Conservation (phyloP, 1,139 yeast genomes). For the Pichia sp. region DNA sequence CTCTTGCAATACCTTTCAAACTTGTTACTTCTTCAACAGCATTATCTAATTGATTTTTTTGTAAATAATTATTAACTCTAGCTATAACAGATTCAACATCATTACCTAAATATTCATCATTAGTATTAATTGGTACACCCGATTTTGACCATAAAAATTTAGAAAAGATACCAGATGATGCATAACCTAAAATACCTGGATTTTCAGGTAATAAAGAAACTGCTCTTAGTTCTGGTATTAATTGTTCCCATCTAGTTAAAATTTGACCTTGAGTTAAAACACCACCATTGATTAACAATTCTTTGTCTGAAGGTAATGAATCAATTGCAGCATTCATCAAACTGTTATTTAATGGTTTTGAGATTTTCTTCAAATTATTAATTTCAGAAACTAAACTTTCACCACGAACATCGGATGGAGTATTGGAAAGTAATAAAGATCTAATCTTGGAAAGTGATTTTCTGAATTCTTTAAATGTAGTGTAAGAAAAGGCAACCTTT, state of each 20-base stretch:
- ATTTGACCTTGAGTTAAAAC: conserved; percentile 60
- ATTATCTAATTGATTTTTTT: conserved; percentile 70
- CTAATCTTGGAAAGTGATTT: conserved; percentile 51
- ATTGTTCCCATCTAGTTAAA: conserved; percentile 61
- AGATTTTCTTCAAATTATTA: conserved; percentile 27
- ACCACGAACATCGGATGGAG: conserved; percentile 30
- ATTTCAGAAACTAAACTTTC: conserved; percentile 29
- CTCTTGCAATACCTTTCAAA: conserved; percentile 91
- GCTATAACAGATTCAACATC: conserved; percentile 88
- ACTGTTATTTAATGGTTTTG: conserved; percentile 25
- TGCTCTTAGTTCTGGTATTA: conserved; percentile 82
- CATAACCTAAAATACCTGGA: conserved; percentile 91
- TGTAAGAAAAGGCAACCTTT: conserved; percentile 48
- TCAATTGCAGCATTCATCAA: conserved; percentile 26
- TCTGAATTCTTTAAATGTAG: conserved; percentile 51
- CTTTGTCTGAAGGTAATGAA: conserved; percentile 38
- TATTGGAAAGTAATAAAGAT: conserved; percentile 34
- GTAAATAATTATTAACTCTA: conserved; percentile 71
- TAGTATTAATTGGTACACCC: conserved; percentile 44
- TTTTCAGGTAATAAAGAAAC: conserved; percentile 79
- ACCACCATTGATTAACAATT: conserved; percentile 36
- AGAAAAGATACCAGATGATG: conserved; percentile 73
- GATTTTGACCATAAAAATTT: conserved; percentile 59
- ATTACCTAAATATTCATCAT: conserved; percentile 51
- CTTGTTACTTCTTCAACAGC: conserved; percentile 92